phyloP scores from a whole-genome alignment of 106 monocot species.

The Narthecium ossifragum region DNA sequence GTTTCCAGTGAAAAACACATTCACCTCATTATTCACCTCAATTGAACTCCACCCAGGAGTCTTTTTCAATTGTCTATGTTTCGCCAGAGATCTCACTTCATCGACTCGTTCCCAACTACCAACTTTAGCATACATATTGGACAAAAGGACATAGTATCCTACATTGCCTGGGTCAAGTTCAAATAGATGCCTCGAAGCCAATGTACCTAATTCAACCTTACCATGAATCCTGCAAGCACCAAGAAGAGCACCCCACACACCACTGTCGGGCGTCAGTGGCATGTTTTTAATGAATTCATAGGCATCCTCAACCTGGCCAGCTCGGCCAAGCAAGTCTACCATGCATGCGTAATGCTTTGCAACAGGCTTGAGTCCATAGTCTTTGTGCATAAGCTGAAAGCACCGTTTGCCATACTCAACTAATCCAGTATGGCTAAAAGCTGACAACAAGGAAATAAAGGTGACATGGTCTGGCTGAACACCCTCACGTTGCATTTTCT shows the following conservation, averaged over 20 bases:
- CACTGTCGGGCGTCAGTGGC: constrained; percentile 61
- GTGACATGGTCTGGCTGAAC: constrained; percentile 59
- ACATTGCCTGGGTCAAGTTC: constrained; percentile 66
- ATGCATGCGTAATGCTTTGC: constrained; percentile 77
- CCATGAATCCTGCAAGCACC: constrained; percentile 68
- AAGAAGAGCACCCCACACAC: constrained; percentile 79
- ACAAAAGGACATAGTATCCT: constrained; percentile 71
- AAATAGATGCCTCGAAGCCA: constrained; percentile 40
- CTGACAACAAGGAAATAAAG: constrained; percentile 57
- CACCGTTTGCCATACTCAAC: constrained; percentile 36
- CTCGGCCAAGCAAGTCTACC: constrained; percentile 65
- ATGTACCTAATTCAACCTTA: constrained; percentile 48
- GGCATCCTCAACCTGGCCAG: constrained; percentile 54
- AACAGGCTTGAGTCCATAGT: constrained; percentile 43
- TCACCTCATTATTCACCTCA: constrained; percentile 41
- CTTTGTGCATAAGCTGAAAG: constrained; percentile 37
- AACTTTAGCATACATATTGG: constrained; percentile 66
- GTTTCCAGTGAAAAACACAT: constrained; percentile 58
- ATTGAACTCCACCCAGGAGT: constrained; percentile 79
- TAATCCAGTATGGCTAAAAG: constrained; percentile 68
- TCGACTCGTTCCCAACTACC: constrained; percentile 51
- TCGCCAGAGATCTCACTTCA: constrained; percentile 43
- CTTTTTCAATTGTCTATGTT: constrained; percentile 36
- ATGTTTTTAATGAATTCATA: constrained; percentile 56
- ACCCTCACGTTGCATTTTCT: constrained; percentile 42